A percentile compares a stretch with the other conserved stretches of the same genome.
Conservation (phyloP, 345 rosid genomes). For the Euphorbia peplus region DNA sequence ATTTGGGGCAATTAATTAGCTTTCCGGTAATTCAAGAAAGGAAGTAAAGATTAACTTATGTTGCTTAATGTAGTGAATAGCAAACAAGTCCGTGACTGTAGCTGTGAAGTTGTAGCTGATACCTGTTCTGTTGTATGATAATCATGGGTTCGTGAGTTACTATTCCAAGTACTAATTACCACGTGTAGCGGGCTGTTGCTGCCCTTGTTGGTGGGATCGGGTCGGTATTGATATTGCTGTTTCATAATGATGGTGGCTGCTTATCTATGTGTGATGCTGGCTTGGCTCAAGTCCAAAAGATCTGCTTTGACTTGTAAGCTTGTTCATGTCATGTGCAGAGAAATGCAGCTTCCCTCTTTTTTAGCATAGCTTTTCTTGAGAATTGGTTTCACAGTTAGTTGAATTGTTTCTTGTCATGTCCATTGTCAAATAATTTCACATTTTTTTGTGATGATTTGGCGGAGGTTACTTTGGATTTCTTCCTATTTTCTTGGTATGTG, state of each 20-base stretch:
- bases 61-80: conserved; percentile 50
- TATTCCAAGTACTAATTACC: conserved; percentile 23
- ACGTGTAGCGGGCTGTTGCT: conserved; percentile 36
- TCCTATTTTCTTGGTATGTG: neutral
- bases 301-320: conserved; percentile 16
- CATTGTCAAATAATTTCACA: neutral
- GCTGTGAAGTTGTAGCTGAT: conserved; percentile 50
- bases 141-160: conserved; percentile 26
- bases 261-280: conserved; percentile 25
- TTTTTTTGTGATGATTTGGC: neutral
- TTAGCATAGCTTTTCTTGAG: neutral
- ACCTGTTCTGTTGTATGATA: conserved; percentile 32
- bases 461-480: neutral
- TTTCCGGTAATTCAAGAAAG: conserved; percentile 15
- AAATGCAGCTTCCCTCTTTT: neutral
- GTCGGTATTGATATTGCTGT: conserved; percentile 23
- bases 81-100: conserved; percentile 33
- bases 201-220: conserved; percentile 29
- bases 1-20: conserved; percentile 27
- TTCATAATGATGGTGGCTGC: conserved; percentile 19
- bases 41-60: conserved; percentile 17
- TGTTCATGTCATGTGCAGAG: neutral
- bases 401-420: neutral
- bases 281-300: conserved; percentile 19
- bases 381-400: neutral